A percentile compares a stretch with the other conserved stretches of the same genome.
phyloP scores from a whole-genome alignment of 371 early-diverging fungal species.

The Mucor racemosus region DNA sequence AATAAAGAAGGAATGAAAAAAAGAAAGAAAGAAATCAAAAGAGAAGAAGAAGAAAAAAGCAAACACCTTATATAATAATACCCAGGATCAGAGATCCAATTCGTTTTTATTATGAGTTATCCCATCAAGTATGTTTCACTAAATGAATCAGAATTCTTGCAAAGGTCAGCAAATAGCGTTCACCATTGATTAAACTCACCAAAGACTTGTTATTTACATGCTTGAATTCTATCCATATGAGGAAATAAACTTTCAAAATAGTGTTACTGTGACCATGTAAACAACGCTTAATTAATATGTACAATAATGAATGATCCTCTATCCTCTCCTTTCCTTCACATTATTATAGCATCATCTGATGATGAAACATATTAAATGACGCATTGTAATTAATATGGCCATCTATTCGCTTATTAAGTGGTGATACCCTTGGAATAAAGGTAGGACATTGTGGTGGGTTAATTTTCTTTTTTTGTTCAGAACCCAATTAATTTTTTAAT shows the following conservation, averaged over 20 bases:
- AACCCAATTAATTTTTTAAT: not conserved
- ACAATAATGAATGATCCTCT: not conserved
- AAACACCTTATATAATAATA: not conserved
- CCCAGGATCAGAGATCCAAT: no score
- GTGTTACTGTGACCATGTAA: not conserved
- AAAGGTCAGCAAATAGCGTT: not conserved
- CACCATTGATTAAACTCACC: not conserved
- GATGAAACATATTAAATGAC: not conserved
- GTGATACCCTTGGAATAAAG: not conserved
- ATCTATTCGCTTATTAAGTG: not conserved
- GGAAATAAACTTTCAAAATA: not conserved
- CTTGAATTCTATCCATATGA: not conserved
- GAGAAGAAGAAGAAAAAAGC: not conserved
- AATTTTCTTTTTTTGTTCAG: not conserved
- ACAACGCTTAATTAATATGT: not conserved
- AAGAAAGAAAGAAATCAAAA: not conserved
- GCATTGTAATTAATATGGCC: not conserved
- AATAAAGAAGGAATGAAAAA: not conserved
- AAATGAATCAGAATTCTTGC: not conserved
- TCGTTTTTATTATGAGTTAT: not conserved
- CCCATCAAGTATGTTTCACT: conserved; percentile 1
- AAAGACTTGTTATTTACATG: not conserved
- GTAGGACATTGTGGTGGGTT: not conserved
- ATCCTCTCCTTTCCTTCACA: not conserved
- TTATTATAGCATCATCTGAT: not conserved